Conservation (phyloP, 164 flowering plant genomes). For the Magnolia officinalis region DNA sequence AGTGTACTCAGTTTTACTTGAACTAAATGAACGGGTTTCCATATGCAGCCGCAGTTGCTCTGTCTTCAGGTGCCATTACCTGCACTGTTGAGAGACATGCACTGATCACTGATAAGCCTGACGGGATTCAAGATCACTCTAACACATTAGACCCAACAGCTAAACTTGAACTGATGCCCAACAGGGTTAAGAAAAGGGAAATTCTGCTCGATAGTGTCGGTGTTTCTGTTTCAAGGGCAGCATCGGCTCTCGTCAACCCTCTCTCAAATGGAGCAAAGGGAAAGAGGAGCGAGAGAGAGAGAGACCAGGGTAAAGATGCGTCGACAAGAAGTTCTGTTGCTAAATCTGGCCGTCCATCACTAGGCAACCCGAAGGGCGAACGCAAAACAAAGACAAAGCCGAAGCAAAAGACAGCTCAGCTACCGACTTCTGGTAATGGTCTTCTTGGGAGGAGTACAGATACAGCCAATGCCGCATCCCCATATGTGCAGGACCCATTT, state of each 20-base stretch:
- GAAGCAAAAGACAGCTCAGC: constrained; percentile 62
- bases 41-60: constrained; percentile 27
- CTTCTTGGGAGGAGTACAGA: constrained; percentile 30
- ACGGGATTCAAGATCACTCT: constrained; percentile 23
- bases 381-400: constrained; percentile 71
- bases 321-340: constrained; percentile 33
- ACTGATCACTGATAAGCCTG: constrained; percentile 28
- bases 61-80: constrained; percentile 5
- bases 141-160: constrained; percentile 33
- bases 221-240: constrained; percentile 34
- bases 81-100: constrained; percentile 27
- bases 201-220: constrained; percentile 70
- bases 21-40: neutral
- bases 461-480: constrained; percentile 23
- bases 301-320: constrained; percentile 37
- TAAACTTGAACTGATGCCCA: constrained; percentile 46
- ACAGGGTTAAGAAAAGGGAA: constrained; percentile 70
- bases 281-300: constrained; percentile 74
- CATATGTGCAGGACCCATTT: constrained; percentile 20
- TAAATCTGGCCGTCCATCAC: constrained; percentile 46
- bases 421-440: constrained; percentile 50
- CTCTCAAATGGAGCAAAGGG: constrained; percentile 59
- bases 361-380: constrained; percentile 45
- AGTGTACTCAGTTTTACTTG: neutral
- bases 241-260: constrained; percentile 37